These are phyloP conservation scores for Clonostachys byssicola DNA, from an alignment of 2,329 filamentous ascomycete genomes.

Conservation along the genomic window DNA sequence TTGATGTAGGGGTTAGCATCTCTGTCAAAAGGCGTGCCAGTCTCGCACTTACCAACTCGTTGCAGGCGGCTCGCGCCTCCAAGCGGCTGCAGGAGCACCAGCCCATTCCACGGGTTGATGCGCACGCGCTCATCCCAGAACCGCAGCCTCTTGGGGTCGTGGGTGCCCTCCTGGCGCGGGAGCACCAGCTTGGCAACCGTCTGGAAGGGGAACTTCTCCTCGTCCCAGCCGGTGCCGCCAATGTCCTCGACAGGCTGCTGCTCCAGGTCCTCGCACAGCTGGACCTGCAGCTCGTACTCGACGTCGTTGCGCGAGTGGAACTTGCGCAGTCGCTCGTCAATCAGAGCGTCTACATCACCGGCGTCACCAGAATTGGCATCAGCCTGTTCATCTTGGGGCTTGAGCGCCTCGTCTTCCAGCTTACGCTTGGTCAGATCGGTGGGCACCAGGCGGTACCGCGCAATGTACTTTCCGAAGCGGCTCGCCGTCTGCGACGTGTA, in stretches of 20 bases:
- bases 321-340: constrained; percentile 29
- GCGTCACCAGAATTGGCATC: constrained; percentile 11
- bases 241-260: constrained; percentile 38
- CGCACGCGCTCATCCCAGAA: constrained; percentile 39
- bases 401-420: constrained; percentile 21
- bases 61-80: constrained; percentile 27
- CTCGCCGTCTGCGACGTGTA: constrained; percentile 6
- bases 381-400: too few species aligned
- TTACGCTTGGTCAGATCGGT: constrained; percentile 30
- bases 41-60: constrained; percentile 1
- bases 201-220: constrained; percentile 39
- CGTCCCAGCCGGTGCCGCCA: constrained; percentile 35
- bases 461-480: constrained; percentile 39
- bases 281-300: constrained; percentile 37
- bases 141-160: constrained; percentile 27
- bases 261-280: constrained; percentile 37
- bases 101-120: constrained; percentile 33
- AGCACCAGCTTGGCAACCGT: constrained; percentile 28
- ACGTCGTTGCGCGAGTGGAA: constrained; percentile 31
- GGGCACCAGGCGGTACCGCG: constrained; percentile 40
- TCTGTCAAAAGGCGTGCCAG: too few species aligned
- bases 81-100: constrained; percentile 32
- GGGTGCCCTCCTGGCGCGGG: constrained; percentile 27
- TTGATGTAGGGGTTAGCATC: too few species aligned
- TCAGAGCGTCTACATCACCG: constrained; percentile 25